A percentile compares a stretch with the other conserved stretches of the same genome.
These are phyloP conservation scores for Pseudopithomyces chartarum DNA, from an alignment of 2,329 filamentous ascomycete genomes.

Conservation along the genomic window DNA sequence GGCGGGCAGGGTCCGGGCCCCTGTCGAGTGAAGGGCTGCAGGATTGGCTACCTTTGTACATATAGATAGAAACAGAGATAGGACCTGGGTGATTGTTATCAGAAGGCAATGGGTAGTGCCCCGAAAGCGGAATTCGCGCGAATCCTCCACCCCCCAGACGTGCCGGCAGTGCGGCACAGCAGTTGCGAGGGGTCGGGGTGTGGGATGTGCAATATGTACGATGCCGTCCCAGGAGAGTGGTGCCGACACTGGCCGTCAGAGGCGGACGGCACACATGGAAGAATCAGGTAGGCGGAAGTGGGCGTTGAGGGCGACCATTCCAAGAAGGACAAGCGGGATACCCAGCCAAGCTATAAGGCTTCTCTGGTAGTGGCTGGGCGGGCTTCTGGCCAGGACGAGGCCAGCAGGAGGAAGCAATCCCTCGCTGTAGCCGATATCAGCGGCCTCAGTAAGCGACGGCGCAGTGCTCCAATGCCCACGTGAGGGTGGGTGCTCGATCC, in stretches of 20 bases:
- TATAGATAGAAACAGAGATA: neutral
- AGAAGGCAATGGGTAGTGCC: neutral
- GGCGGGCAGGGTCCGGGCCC: neutral
- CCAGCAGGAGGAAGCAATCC: neutral
- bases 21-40: neutral
- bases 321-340: conserved; percentile 2
- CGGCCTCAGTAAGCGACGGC: neutral
- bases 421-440: conserved; percentile 4
- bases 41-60: too few relatives aligned
- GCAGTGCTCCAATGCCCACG: too few relatives aligned
- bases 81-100: neutral
- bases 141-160: neutral
- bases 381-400: neutral
- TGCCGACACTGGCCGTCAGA: conserved; percentile 1
- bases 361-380: conserved; percentile 1
- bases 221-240: neutral
- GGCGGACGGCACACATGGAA: neutral
- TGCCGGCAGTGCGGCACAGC: neutral
- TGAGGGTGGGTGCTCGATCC: neutral
- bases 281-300: neutral
- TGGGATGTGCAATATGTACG: neutral
- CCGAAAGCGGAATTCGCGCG: neutral
- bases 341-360: conserved; percentile 1
- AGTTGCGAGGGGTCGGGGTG: neutral
- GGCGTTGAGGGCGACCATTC: neutral